These are phyloP conservation scores for Margaritispora aquatica DNA, from an alignment of 495 filamentous ascomycete genomes.

Conservation along the genomic window DNA sequence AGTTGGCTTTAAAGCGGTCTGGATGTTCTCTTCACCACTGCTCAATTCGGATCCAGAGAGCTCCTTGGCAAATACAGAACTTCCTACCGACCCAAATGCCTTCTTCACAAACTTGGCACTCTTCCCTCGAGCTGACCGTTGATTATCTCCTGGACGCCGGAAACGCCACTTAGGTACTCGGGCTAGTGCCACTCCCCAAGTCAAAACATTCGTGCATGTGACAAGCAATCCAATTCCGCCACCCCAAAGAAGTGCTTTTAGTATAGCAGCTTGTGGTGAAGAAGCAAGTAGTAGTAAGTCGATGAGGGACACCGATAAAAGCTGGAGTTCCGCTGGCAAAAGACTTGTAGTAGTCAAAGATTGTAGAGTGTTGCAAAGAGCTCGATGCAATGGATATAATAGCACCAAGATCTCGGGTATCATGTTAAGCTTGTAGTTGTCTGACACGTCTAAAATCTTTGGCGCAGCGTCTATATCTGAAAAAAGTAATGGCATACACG, in stretches of 20 bases:
- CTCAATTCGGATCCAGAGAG: conserved; percentile 4
- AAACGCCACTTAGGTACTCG: conserved; percentile 91
- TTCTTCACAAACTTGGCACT: conserved; percentile 19
- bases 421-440: conserved; percentile 1
- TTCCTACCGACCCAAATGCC: conserved; percentile 21
- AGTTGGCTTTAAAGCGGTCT: background rate
- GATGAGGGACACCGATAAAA: conserved; percentile 76
- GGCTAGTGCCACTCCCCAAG: conserved; percentile 79
- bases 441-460: background rate
- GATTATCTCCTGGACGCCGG: conserved; percentile 39
- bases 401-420: conserved; percentile 49
- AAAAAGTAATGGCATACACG: conserved; percentile 52
- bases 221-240: conserved; percentile 75
- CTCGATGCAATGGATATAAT: conserved; percentile 82
- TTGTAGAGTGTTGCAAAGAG: conserved; percentile 64
- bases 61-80: conserved; percentile 13
- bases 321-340: conserved; percentile 76
- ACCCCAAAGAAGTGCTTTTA: conserved; percentile 80
- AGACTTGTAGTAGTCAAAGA: conserved; percentile 84
- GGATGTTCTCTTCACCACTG: conserved; percentile 13
- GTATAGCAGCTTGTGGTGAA: conserved; percentile 79
- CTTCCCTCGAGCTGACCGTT: conserved; percentile 16
- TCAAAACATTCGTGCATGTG: conserved; percentile 67
- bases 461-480: conserved; percentile 3
- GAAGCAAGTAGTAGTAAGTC: conserved; percentile 71